Evolutionary conservation across 257 asterid genomes (phyloP).

Genomic region (Lithospermum erythrorhizon): DNA sequence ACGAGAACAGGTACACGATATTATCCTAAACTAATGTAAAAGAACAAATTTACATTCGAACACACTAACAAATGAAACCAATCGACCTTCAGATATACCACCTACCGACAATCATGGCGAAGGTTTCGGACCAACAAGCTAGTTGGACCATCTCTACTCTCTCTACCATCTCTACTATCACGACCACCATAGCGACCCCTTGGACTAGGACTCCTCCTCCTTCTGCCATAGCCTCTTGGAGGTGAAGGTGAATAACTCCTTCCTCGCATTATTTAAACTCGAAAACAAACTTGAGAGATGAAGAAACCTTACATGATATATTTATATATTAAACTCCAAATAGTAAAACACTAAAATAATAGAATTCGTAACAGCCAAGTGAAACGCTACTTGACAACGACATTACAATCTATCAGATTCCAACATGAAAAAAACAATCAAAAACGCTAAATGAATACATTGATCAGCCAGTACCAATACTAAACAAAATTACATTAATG

Average conservation of each 20-base stretch:
- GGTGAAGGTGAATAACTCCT: conserved; percentile 94
- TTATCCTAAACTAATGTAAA: background rate
- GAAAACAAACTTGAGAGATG: conserved; percentile 1
- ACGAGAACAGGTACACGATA: background rate
- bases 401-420: background rate
- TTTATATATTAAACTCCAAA: background rate
- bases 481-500: too few species aligned
- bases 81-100: background rate
- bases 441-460: too few species aligned
- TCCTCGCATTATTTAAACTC: conserved; percentile 50
- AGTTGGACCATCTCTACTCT: conserved; percentile 56
- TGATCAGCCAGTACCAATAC: too few species aligned
- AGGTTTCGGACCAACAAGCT: conserved; percentile 91
- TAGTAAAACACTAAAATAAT: background rate
- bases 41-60: background rate
- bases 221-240: conserved; percentile 81
- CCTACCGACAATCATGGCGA: conserved; percentile 83
- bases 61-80: background rate
- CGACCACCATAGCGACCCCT: conserved; percentile 55
- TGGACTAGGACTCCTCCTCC: conserved; percentile 72
- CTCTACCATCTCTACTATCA: background rate
- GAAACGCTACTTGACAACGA: background rate
- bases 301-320: background rate
- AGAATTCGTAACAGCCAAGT: background rate
- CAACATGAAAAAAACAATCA: too few species aligned